Evolutionary conservation across 768 basidiomycete species (phyloP), one percentile per base, ranked within the genome.

Genomic region (Sarcodon sp.): DNA sequence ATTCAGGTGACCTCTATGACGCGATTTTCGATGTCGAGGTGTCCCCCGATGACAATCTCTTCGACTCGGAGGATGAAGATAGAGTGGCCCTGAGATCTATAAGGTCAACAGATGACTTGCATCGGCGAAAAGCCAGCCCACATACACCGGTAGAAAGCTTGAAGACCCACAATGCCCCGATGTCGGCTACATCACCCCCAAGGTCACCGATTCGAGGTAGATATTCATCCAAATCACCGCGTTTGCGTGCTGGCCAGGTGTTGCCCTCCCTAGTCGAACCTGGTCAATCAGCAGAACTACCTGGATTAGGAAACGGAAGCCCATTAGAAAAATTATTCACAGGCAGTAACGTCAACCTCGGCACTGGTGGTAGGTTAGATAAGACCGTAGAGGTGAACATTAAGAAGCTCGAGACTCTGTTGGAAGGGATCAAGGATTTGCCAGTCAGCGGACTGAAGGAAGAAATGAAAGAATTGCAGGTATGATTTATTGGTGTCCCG

Each of bases 381-480:
- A 61, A 65, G n/a, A 63, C 57, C 46, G 57, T 69, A 6, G 77
- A 75, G 50, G 65, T 66, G 6, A 72, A 67, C 32, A 50, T 80
- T 45, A 75, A 65, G 53, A 69, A 71, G 49, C 59, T 88, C 36
- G 83, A 88, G 60, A 61, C 64, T 18, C 56, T 85, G 49, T 56
- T 87, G 50, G 81, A 85, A 43, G 77, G 79, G 45, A 71, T 83
- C 41, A 70, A 71, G 32, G 70, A 74, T 38, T 53, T 86, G 52
- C 85, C 87, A 6, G 74, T 87, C 15, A 70, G 74, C 34, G 72
- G 64, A 52, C 64, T 91, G 35, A 82, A 76, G 61, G 81, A 83
- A 2, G 86, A 90, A 61, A 83, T 91, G 76, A 86, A 79, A 59
- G 87, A 89, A 58, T 62, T 89, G 31, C 83, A 85, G 72, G 84